These are phyloP conservation scores for Aureobasidium melanogenum DNA, from an alignment of 2,329 filamentous ascomycete species.

Conservation along the genomic window DNA sequence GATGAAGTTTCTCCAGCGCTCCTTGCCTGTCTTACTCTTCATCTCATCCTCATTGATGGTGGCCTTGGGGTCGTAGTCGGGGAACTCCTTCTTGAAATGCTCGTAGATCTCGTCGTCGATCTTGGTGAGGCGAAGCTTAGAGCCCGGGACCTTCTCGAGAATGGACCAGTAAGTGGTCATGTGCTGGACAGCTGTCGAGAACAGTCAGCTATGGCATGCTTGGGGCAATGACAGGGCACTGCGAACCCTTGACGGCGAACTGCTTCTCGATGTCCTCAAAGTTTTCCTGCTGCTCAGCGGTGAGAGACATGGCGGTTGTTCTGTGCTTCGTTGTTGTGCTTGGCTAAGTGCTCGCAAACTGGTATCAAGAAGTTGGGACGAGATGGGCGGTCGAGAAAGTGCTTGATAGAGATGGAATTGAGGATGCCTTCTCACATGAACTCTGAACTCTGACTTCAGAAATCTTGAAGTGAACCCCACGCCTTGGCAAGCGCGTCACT, in stretches of 20 bases:
- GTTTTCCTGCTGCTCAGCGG: conserved; percentile 56
- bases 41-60: conserved; percentile 86
- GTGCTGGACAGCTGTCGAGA: conserved; percentile 66
- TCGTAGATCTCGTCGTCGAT: conserved; percentile 91
- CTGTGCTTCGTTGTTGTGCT: neutral
- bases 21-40: conserved; percentile 96
- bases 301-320: conserved; percentile 27
- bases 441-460: neutral
- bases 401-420: neutral
- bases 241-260: conserved; percentile 85
- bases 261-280: conserved; percentile 81
- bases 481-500: conserved; percentile 5
- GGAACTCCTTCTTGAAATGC: conserved; percentile 80
- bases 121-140: conserved; percentile 82
- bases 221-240: neutral
- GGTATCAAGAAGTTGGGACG: neutral
- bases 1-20: conserved; percentile 90
- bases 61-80: conserved; percentile 76
- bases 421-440: neutral
- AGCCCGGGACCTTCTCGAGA: conserved; percentile 82
- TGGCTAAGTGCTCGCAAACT: neutral
- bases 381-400: neutral
- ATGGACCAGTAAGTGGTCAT: conserved; percentile 97
- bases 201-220: neutral
- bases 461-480: conserved; percentile 6